phyloP scores from a whole-genome alignment of 2,329 filamentous ascomycete genomes.

The Aspergillus quadricinctus region DNA sequence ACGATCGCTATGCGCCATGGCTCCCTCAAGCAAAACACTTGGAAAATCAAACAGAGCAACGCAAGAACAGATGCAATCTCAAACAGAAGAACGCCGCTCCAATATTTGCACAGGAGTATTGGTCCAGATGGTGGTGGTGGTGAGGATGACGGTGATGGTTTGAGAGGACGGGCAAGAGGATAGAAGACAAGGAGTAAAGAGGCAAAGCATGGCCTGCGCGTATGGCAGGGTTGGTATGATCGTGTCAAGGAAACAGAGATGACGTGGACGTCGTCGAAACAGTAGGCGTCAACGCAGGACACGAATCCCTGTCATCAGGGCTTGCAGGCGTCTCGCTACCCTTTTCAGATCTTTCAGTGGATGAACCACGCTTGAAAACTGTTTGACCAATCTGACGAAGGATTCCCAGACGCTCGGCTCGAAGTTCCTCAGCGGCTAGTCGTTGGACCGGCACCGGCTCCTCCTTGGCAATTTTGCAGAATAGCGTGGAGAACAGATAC shows the following conservation, averaged over 20 bases:
- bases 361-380: conserved; percentile 41
- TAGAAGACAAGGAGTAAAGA: conserved; percentile 4
- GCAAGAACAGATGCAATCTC: conserved; percentile 8
- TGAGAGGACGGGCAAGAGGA: conserved; percentile 1
- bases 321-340: conserved; percentile 24
- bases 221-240: neutral
- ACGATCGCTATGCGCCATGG: conserved; percentile 9
- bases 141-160: neutral
- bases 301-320: conserved; percentile 31
- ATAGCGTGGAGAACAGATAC: conserved; percentile 90
- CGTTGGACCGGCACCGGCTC: conserved; percentile 43
- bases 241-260: conserved; percentile 19
- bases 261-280: conserved; percentile 34
- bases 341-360: conserved; percentile 34
- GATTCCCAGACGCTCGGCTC: conserved; percentile 39
- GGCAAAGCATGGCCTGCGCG: neutral
- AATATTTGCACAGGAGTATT: conserved; percentile 14
- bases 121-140: neutral
- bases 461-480: conserved; percentile 76
- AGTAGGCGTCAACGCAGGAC: conserved; percentile 33
- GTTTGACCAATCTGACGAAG: conserved; percentile 41
- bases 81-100: conserved; percentile 16
- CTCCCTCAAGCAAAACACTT: conserved; percentile 5
- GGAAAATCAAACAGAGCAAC: conserved; percentile 5
- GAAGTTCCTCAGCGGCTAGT: conserved; percentile 35